Base-by-base conservation (phyloP, 208 protist genomes). In the Wallacemonas rigidus region DNA sequence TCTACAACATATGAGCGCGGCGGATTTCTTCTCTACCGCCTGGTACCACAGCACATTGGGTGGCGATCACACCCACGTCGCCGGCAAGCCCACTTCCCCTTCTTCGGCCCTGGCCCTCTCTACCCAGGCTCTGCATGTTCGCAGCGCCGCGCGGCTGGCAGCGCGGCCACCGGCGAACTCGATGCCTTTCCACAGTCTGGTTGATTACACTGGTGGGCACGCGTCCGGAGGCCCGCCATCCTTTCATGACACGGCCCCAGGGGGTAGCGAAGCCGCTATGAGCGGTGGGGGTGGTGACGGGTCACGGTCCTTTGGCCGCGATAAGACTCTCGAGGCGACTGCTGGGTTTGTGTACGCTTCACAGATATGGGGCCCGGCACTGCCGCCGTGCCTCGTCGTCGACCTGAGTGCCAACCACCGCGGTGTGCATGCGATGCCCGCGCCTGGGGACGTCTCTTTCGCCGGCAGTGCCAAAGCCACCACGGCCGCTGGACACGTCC, bases 1-100 rank as follows among this genome's bases (percentile, higher is more conserved):
- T 45, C 70, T 90, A 11, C 67, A 51, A 41, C 14, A 41, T 17
- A 50, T 65, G 60, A 44, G 17, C 60, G 41, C 60, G 41, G 60
- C 26, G n/a, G 60, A 65, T 41, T 65, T 65, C 43, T 65, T 65
- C 43, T 51, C 40, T 41, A 50, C 40, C 6, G 41, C 60, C 14
- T 65, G 60, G 60, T 65, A 51, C 40, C 3, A 7, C 9, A 15
- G 43, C 9, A 35, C 12, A 6, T 65, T 65, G 8, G 41, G 14
- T 26, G 40, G 4, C 41, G 60, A 65, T 3, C n/a, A 8, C 11
- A 5, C 15, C 3, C 11, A 50, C 1, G 39, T 41, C 41, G 26
- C 12, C 6, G 60, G 56, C 17, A 12, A 44, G 36, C 4, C 56
- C 36, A 43, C 56, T 12, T 43, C 56, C 1, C 15, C 17, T 0